phyloP scores from a whole-genome alignment of 768 basidiomycete genomes.

The Phanerochaete sordida region DNA sequence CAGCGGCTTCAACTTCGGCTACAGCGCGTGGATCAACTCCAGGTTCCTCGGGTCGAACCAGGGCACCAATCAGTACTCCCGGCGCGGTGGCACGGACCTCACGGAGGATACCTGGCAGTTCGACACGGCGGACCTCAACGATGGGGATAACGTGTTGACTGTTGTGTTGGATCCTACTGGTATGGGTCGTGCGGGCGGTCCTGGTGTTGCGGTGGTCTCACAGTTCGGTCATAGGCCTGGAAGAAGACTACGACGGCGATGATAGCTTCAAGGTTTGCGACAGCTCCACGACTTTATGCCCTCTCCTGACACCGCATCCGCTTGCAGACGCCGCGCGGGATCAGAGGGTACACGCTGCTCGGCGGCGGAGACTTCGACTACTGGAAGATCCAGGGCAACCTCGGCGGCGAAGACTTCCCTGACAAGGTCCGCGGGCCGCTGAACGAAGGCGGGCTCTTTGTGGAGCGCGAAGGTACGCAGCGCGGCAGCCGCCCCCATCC shows the following conservation, averaged over 20 bases:
- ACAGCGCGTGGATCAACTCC: slow-evolving; percentile 22
- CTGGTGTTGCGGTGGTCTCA: no score
- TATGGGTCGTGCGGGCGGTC: no score
- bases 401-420: slow-evolving; percentile 26
- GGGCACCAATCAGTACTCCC: slow-evolving; percentile 19
- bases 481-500: neutral
- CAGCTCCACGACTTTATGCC: neutral
- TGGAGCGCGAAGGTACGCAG: slow-evolving; percentile 21
- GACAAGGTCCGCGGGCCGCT: slow-evolving; percentile 26
- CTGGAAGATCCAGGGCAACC: slow-evolving; percentile 27
- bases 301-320: neutral
- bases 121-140: slow-evolving; percentile 10
- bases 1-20: slow-evolving; percentile 21
- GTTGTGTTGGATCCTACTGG: slow-evolving; percentile 22
- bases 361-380: slow-evolving; percentile 20
- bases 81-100: slow-evolving; percentile 12
- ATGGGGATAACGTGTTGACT: slow-evolving; percentile 21
- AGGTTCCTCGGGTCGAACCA: slow-evolving; percentile 20
- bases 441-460: slow-evolving; percentile 30
- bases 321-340: slow-evolving; percentile 23
- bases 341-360: slow-evolving; percentile 25
- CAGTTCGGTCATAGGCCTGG: no score
- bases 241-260: slow-evolving; percentile 21
- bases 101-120: slow-evolving; percentile 19
- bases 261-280: slow-evolving; percentile 17